phyloP scores from a whole-genome alignment of 768 basidiomycete genomes.

The Rhodocollybia butyracea region DNA sequence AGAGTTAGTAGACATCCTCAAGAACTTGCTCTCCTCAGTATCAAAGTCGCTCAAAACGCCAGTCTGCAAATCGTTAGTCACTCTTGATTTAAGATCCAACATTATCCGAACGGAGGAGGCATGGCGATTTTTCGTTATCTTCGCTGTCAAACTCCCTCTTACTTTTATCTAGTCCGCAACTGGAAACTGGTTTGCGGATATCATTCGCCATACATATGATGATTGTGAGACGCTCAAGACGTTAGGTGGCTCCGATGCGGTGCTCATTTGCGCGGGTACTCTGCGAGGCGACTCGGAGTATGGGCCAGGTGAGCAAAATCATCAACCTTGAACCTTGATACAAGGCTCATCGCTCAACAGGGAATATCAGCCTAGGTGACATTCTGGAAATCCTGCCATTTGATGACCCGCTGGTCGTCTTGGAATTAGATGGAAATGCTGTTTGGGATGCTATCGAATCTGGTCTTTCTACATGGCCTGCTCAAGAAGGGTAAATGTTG shows the following conservation, averaged over 20 bases:
- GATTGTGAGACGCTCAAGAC: slow-evolving; percentile 58
- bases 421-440: slow-evolving; percentile 74
- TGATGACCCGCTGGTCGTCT: slow-evolving; percentile 77
- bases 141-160: not conserved
- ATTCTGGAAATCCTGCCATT: slow-evolving; percentile 89
- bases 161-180: slow-evolving; percentile 51
- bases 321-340: not conserved
- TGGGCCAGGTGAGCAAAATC: slow-evolving; percentile 57
- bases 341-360: slow-evolving; percentile 28
- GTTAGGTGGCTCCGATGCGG: slow-evolving; percentile 70
- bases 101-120: slow-evolving; percentile 74
- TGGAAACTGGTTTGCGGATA: slow-evolving; percentile 85
- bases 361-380: slow-evolving; percentile 78
- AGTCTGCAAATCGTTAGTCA: slow-evolving; percentile 65
- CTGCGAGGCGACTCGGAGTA: slow-evolving; percentile 84
- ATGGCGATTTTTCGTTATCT: slow-evolving; percentile 4
- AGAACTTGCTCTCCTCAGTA: slow-evolving; percentile 64
- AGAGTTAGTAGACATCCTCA: slow-evolving; percentile 54
- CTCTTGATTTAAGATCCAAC: slow-evolving; percentile 73
- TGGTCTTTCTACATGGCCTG: slow-evolving; percentile 74
- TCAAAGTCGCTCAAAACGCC: slow-evolving; percentile 68
- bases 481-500: slow-evolving; percentile 74
- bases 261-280: slow-evolving; percentile 80
- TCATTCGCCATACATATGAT: slow-evolving; percentile 80
- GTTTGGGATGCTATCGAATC: slow-evolving; percentile 81